Conservation (phyloP, 2,329 filamentous ascomycete species). For the Ascochyta fabae region DNA sequence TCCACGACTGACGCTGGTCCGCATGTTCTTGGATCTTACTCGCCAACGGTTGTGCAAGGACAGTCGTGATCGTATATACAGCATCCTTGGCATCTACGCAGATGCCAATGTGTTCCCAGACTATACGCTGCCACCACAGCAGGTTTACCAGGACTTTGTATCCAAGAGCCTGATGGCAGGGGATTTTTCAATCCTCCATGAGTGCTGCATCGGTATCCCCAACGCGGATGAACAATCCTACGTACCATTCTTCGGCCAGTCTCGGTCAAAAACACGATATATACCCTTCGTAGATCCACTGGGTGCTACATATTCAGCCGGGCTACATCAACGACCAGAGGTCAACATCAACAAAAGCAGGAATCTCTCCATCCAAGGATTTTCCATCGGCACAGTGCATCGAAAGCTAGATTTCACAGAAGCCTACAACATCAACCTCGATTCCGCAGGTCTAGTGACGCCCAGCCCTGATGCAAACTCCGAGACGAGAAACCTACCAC, state of each 20-base stretch:
- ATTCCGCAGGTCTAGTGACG: not conserved
- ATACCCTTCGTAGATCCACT: not conserved
- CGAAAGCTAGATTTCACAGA: conserved; percentile 6
- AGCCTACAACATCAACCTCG: conserved; percentile 1
- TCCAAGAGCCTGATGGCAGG: conserved; percentile 7
- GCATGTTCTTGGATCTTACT: conserved; percentile 11
- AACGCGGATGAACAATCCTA: not conserved
- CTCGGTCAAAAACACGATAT: not conserved
- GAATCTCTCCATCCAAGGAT: conserved; percentile 5
- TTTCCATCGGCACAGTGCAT: conserved; percentile 2
- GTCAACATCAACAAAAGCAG: not conserved
- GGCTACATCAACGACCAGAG: not conserved
- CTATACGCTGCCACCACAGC: not conserved
- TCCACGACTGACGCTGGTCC: conserved; percentile 3
- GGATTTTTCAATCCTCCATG: conserved; percentile 12
- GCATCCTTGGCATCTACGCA: conserved; percentile 8
- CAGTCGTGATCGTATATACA: conserved; percentile 15
- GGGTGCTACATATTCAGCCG: conserved; percentile 6
- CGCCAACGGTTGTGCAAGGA: conserved; percentile 11
- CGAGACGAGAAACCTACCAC: not conserved
- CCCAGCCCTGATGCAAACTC: no score
- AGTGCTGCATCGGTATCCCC: conserved; percentile 13
- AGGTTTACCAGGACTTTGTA: conserved; percentile 12
- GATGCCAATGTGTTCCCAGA: not conserved
- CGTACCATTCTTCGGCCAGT: not conserved